Conservation (phyloP, 2,329 filamentous ascomycete genomes). For the Dendrostoma leiphaemia region DNA sequence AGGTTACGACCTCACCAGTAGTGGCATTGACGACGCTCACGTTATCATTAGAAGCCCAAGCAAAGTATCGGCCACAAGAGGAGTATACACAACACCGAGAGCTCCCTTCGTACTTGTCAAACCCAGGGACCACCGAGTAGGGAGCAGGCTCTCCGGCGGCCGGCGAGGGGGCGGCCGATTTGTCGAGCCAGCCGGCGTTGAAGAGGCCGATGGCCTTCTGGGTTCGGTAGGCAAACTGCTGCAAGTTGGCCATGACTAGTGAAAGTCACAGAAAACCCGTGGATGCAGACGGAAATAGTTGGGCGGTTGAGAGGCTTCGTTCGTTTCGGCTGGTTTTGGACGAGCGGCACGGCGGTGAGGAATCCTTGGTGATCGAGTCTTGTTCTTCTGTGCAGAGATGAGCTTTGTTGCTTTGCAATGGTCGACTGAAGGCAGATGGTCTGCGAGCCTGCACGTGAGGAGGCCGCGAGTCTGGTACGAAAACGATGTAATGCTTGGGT, state of each 20-base stretch:
- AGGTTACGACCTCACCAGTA: constrained; percentile 70
- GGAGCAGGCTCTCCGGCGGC: constrained; percentile 48
- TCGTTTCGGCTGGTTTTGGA: constrained; percentile 17
- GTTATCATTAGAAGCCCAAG: constrained; percentile 85
- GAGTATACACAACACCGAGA: constrained; percentile 95
- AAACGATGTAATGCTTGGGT: background rate
- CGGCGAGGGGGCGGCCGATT: background rate
- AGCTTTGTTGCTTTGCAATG: background rate
- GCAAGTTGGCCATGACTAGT: constrained; percentile 90
- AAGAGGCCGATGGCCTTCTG: constrained; percentile 94
- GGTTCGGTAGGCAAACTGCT: constrained; percentile 96
- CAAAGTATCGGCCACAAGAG: constrained; percentile 92
- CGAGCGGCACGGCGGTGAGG: background rate
- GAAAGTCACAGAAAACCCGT: constrained; percentile 70
- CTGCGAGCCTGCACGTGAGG: background rate
- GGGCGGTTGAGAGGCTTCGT: constrained; percentile 2
- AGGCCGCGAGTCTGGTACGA: background rate
- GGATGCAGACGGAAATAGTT: constrained; percentile 23
- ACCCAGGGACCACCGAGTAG: constrained; percentile 82
- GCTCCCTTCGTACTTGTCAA: constrained; percentile 86
- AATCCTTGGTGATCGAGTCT: background rate
- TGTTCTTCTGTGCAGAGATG: background rate
- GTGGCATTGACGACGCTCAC: constrained; percentile 84
- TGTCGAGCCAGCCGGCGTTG: constrained; percentile 61
- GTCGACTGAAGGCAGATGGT: background rate